phyloP scores from a whole-genome alignment of 1,284 basidiomycete genomes.

The Gymnopus androsaceus region DNA sequence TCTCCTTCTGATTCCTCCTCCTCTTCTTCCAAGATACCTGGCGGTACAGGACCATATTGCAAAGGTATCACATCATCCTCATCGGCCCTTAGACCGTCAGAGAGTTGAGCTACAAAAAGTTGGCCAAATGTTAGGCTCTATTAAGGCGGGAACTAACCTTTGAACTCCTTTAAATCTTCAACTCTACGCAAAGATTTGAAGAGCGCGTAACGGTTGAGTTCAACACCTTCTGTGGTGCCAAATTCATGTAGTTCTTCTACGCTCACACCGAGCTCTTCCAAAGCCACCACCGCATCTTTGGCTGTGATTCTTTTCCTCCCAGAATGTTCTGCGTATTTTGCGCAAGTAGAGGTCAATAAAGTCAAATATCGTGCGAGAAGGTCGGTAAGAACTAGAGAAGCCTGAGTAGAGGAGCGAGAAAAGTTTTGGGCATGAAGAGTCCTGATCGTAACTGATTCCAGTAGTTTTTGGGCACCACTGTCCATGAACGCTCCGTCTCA shows the following conservation, averaged over 20 bases:
- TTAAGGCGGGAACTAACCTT: conserved; percentile 47
- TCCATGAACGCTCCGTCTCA: conserved; percentile 39
- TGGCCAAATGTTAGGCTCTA: conserved; percentile 15
- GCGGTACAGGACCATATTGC: conserved; percentile 48
- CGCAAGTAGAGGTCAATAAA: conserved; percentile 62
- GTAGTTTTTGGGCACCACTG: conserved; percentile 44
- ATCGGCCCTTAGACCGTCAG: conserved; percentile 56
- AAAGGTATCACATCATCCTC: conserved; percentile 57
- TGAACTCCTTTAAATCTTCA: conserved; percentile 72
- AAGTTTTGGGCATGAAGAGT: conserved; percentile 76
- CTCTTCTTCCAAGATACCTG: conserved; percentile 39
- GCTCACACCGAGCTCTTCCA: conserved; percentile 71
- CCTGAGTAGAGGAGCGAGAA: conserved; percentile 69
- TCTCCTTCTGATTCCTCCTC: conserved; percentile 34
- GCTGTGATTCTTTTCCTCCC: conserved; percentile 57
- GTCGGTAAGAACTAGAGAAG: conserved; percentile 67
- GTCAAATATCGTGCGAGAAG: conserved; percentile 70
- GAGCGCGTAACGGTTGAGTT: conserved; percentile 65
- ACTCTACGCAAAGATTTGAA: conserved; percentile 55
- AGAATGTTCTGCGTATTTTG: conserved; percentile 71
- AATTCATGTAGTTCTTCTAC: conserved; percentile 72
- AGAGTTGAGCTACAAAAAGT: conserved; percentile 54
- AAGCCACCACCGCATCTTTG: conserved; percentile 61
- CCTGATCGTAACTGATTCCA: conserved; percentile 66
- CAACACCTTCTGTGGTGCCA: conserved; percentile 59